phyloP scores from a whole-genome alignment of 352 stramenopile species.

The Phytopythium helicoides region DNA sequence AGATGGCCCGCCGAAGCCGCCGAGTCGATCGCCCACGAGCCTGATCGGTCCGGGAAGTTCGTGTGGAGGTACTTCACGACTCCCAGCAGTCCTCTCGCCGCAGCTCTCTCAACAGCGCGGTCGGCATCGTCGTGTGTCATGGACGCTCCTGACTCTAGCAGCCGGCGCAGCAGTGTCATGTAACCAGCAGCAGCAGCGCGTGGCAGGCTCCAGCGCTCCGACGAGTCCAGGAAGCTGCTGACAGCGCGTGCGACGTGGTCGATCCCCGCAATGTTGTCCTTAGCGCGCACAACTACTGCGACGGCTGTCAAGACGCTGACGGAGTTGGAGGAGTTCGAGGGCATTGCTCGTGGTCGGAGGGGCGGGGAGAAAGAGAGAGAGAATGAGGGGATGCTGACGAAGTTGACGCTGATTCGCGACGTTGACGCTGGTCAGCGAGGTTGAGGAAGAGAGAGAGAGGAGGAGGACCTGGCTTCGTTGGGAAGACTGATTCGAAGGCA shows the following conservation, averaged over 20 bases:
- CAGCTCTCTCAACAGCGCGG: not conserved
- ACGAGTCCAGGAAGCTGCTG: not conserved
- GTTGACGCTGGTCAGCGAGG: too few relatives aligned
- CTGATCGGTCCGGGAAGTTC: not conserved
- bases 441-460: too few relatives aligned
- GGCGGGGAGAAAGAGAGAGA: too few relatives aligned
- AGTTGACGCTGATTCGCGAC: too few relatives aligned
- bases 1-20: constrained; percentile 1
- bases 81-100: not conserved
- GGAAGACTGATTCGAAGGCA: too few relatives aligned
- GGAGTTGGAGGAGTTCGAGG: too few relatives aligned
- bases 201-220: not conserved
- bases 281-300: not conserved
- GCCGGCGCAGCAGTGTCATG: not conserved
- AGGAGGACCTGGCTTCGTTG: too few relatives aligned
- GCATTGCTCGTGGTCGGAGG: too few relatives aligned
- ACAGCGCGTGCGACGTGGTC: not conserved
- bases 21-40: not conserved
- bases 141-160: not conserved
- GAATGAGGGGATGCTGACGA: too few relatives aligned
- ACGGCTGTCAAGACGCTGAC: not conserved
- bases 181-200: not conserved
- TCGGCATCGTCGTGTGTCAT: not conserved
- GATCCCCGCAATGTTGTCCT: not conserved
- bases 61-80: not conserved